These are phyloP conservation scores for Neonectria sp. DNA, from an alignment of 2,329 filamentous ascomycete genomes.

Conservation along the genomic window DNA sequence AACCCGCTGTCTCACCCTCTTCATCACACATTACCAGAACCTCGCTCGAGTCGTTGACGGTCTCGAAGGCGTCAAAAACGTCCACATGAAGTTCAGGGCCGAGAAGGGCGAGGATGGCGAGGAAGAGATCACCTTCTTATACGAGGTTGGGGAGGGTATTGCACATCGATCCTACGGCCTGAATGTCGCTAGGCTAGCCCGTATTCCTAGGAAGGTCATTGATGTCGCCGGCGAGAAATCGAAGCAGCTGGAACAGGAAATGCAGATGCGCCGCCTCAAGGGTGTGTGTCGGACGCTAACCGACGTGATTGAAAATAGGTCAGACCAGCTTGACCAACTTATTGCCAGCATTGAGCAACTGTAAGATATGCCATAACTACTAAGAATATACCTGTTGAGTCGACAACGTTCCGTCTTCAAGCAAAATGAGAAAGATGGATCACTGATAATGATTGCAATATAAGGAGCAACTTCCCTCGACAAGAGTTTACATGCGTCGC, in stretches of 20 bases:
- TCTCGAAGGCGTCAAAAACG: slow-evolving; percentile 82
- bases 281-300: slow-evolving; percentile 61
- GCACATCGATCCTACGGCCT: slow-evolving; percentile 95
- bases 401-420: background rate
- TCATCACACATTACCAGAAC: slow-evolving; percentile 98
- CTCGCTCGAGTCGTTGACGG: slow-evolving; percentile 79
- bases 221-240: slow-evolving; percentile 87
- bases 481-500: slow-evolving; percentile 13
- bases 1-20: slow-evolving; percentile 84
- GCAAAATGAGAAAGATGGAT: slow-evolving; percentile 1
- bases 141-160: slow-evolving; percentile 91
- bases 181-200: slow-evolving; percentile 91
- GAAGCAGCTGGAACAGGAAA: slow-evolving; percentile 81
- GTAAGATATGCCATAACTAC: slow-evolving; percentile 49
- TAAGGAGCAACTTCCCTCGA: background rate
- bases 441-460: slow-evolving; percentile 9
- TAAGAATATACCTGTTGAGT: background rate
- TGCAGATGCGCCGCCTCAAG: slow-evolving; percentile 74
- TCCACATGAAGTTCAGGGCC: slow-evolving; percentile 90
- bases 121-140: slow-evolving; percentile 92
- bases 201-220: slow-evolving; percentile 82
- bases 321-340: slow-evolving; percentile 67
- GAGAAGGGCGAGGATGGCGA: slow-evolving; percentile 64
- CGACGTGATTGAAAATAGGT: slow-evolving; percentile 56
- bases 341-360: slow-evolving; percentile 73